Evolutionary conservation across 2,329 filamentous ascomycete species (phyloP).

Genomic region (Fusarium sp.): DNA sequence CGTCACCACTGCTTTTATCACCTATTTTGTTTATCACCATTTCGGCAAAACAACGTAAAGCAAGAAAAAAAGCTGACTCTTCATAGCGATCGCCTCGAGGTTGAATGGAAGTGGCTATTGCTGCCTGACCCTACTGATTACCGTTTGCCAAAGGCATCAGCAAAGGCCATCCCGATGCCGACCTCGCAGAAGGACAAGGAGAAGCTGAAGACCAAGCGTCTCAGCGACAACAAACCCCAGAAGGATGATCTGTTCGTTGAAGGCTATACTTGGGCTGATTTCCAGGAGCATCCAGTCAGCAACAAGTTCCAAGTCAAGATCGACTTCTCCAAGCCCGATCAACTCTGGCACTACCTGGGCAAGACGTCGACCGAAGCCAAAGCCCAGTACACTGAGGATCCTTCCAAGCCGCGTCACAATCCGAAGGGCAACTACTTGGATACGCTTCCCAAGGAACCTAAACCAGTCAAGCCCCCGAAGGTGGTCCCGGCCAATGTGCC

Average conservation of each 20-base stretch:
- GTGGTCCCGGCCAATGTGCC: conserved; percentile 46
- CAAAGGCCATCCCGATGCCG: conserved; percentile 78
- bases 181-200: conserved; percentile 71
- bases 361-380: conserved; percentile 89
- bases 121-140: conserved; percentile 79
- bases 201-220: conserved; percentile 74
- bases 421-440: conserved; percentile 79
- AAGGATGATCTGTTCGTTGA: conserved; percentile 76
- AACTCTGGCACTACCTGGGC: conserved; percentile 91
- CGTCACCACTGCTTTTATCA: conserved; percentile 48
- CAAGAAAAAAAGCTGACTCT: conserved; percentile 54
- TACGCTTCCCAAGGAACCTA: conserved; percentile 68
- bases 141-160: conserved; percentile 79
- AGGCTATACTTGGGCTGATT: conserved; percentile 82
- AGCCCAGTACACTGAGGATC: conserved; percentile 90
- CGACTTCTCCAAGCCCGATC: conserved; percentile 77
- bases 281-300: conserved; percentile 70
- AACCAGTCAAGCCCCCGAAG: conserved; percentile 50
- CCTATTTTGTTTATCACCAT: background rate
- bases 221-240: conserved; percentile 71
- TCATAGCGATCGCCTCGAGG: conserved; percentile 76
- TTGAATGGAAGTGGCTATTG: conserved; percentile 87
- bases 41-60: background rate
- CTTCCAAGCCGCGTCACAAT: conserved; percentile 69
- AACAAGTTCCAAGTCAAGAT: conserved; percentile 76